Evolutionary conservation across 1,284 basidiomycete genomes (phyloP), one percentile per base, ranked within the genome.

Genomic region (Tetrapyrgos nigripes): DNA sequence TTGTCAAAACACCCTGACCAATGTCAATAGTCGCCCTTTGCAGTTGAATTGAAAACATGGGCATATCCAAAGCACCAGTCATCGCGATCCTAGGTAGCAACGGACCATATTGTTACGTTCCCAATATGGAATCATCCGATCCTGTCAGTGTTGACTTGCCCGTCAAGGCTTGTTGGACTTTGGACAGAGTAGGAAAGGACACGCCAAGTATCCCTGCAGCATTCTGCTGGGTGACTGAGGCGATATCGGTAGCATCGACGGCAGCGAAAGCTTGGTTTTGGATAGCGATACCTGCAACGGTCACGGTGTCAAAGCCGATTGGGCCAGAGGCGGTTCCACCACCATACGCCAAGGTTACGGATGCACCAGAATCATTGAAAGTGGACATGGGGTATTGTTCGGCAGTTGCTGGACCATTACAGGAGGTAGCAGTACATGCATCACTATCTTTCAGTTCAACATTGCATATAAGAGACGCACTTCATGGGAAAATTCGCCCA

Each of bases 61-160:
- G 81, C 53, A 73, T 66, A 48, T 79, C 74, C 28, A 84, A 70
- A 44, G 73, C 66, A 29, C 74, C 76, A 11, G 76, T 73, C 69
- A 75, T 70, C 5, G 76, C 71, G 37, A 85, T 72, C n/a, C 83
- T 75, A 10, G 81, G 70, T 1, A 84, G 63, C 13, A 84, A 59
- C 4, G 83, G 83, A 0, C 82, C 82, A 59, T 76, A 70, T 2
- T 70, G 63, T 21, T 72, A 65, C 3, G 75, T 80, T 17, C 74
- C 69, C 13, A 64, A 55, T 14, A 84, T 61, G 58, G 82, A 80
- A 24, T 73, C 68, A 57, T 83, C 80, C 3, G 75, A 78, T 1
- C 54, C 11, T 62, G 68, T 19, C 57, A 46, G 8, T 65, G 64
- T 44, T 40, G n/a, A n/a, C n/a, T n/a, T n/a, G 23, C 65, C 28